Conservation (phyloP, 2,329 filamentous ascomycete species). For the Cladosporium sp. region DNA sequence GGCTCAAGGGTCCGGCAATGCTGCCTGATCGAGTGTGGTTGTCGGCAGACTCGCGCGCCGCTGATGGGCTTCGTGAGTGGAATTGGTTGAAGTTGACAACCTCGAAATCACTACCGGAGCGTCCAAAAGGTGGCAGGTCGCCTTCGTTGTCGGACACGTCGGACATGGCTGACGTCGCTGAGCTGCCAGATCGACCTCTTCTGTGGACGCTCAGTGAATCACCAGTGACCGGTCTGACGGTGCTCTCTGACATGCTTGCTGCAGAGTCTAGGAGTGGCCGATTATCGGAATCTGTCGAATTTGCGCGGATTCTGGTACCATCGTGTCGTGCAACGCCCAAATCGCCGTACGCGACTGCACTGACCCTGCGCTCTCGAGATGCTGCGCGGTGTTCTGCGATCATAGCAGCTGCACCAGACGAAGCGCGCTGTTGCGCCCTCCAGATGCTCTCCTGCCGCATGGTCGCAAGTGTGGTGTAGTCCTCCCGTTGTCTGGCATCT, state of each 20-base stretch:
- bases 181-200: conserved; percentile 46
- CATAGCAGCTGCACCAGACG: conserved; percentile 43
- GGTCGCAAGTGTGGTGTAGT: conserved; percentile 67
- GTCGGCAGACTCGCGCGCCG: conserved; percentile 22
- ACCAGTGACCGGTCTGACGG: conserved; percentile 31
- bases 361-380: conserved; percentile 66
- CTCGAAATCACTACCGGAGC: conserved; percentile 44
- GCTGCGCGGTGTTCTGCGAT: conserved; percentile 62
- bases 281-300: conserved; percentile 71
- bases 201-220: conserved; percentile 38
- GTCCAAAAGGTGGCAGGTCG: conserved; percentile 33
- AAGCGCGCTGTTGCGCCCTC: conserved; percentile 46
- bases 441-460: conserved; percentile 59
- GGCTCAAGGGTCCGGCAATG: conserved; percentile 23
- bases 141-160: conserved; percentile 27
- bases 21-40: conserved; percentile 32
- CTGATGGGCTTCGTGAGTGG: conserved; percentile 35
- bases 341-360: conserved; percentile 74
- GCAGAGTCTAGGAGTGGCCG: conserved; percentile 71
- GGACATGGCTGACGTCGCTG: conserved; percentile 42
- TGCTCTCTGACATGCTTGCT: conserved; percentile 57
- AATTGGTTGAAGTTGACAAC: conserved; percentile 37
- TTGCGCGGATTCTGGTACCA: conserved; percentile 71
- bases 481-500: conserved; percentile 71
- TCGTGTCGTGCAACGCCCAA: conserved; percentile 76